Evolutionary conservation across 73 alveolate genomes (phyloP).

Genomic region (Symbiodinium pilosum): DNA sequence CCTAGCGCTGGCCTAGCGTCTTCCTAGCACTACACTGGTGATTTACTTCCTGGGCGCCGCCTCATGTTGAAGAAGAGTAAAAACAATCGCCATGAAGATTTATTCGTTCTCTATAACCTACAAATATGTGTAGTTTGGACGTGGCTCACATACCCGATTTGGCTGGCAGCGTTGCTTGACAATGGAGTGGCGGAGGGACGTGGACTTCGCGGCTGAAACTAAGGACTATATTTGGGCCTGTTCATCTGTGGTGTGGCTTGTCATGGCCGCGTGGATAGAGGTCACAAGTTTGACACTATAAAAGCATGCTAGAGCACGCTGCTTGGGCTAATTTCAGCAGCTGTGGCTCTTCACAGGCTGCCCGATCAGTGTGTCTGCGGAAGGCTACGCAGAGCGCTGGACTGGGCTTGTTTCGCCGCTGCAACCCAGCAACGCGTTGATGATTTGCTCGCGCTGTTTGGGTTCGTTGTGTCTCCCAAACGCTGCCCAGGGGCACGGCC

Average conservation of each 20-base stretch:
- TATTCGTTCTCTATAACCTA: no score
- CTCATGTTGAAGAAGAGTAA: no score
- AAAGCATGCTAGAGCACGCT: neutral
- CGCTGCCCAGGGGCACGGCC: neutral
- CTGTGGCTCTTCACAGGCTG: conserved; percentile 5
- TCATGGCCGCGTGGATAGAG: neutral
- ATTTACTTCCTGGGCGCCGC: no score
- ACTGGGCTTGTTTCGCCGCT: neutral
- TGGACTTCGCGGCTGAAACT: no score
- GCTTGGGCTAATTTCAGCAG: conserved; percentile 29
- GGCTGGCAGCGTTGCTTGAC: no score
- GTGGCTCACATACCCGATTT: no score
- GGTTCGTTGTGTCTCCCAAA: neutral
- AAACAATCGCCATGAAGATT: no score
- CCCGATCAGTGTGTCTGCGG: conserved; percentile 7
- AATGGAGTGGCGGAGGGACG: no score
- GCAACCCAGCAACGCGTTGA: neutral
- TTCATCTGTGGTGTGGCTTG: conserved; percentile 20
- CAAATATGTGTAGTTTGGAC: no score
- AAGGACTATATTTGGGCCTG: no score
- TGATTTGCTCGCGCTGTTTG: neutral
- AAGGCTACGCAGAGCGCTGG: neutral
- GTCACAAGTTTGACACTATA: neutral
- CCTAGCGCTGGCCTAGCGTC: no score
- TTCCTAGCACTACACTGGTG: no score